Evolutionary conservation across 331 rosid species (phyloP), one percentile per base, ranked within the genome.

Genomic region (Malus hybrid): DNA sequence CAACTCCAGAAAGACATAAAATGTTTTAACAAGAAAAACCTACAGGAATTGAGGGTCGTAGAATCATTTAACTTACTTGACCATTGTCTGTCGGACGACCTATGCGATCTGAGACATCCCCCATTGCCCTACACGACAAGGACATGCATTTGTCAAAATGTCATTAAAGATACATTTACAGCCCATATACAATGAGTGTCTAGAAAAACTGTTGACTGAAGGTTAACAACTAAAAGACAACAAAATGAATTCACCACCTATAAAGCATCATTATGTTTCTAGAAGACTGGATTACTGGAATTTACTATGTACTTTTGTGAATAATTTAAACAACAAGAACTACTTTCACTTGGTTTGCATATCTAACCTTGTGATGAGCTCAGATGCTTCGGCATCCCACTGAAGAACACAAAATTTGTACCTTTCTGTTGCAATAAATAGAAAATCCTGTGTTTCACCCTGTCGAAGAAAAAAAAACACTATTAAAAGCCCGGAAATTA

Each of bases 341-440:
- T 57, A 72, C 62, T 19, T 24, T 10, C 32, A 54, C 14, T 34
- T 64, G 42, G 36, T 52, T 29, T 71, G 39, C 34, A 57, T 15
- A 33, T 69, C 77, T 55, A 82, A 95, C 99, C 97, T 89, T 46
- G 99, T 95, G 77, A 90, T 74, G 71, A 95, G 98, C 87, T 95
- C 98, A 54, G 92, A 86, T n/a, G 89, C 71, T 66, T 90, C 97
- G 0, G 90, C 79, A 82, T 95, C 97, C 99, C 99, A 95, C 77
- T 95, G 99, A 71, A 95, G 96, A 80, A 95, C 99, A 71, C 99
- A 95, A 77, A 95, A 95, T 80, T 95, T 95, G 85, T 95, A 95
- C 85, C 99, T 87, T 79, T 95, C 99, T 42, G 99, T 95, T 28
- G 99, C 96, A 82, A 95, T 87, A 78, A 95, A 95, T 14, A 95